These are phyloP conservation scores for Trichocladium antarcticum DNA, from an alignment of 495 filamentous ascomycete species.

Conservation along the genomic window DNA sequence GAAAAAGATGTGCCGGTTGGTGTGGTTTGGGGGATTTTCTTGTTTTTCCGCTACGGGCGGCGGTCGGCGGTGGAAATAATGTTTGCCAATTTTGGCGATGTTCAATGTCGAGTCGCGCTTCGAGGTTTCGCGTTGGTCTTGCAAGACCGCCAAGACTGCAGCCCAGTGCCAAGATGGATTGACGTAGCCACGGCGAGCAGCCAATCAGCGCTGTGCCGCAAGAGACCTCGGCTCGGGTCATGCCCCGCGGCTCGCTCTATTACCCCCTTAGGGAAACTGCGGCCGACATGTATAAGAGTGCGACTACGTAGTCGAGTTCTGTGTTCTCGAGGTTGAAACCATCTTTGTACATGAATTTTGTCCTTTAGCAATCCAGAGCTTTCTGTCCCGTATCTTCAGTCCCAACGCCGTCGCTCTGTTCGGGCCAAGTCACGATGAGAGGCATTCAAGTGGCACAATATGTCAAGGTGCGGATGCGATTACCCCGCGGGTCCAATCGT, in stretches of 20 bases:
- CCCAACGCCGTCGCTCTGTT: neutral
- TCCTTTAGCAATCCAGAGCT: neutral
- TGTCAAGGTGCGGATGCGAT: slow-evolving; percentile 56
- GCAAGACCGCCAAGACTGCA: neutral
- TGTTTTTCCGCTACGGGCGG: too few relatives aligned
- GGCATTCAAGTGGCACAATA: slow-evolving; percentile 76
- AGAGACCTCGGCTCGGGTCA: slow-evolving; percentile 20
- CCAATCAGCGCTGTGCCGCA: slow-evolving; percentile 15
- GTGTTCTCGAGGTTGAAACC: neutral
- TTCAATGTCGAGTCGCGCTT: neutral
- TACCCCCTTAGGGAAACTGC: too few relatives aligned
- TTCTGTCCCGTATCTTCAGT: too few relatives aligned
- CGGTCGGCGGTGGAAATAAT: too few relatives aligned
- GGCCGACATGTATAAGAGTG: too few relatives aligned
- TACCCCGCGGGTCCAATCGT: neutral
- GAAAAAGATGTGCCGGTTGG: too few relatives aligned
- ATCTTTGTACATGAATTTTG: neutral
- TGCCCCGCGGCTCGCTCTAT: slow-evolving; percentile 10
- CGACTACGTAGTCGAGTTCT: neutral
- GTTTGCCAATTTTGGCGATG: too few relatives aligned
- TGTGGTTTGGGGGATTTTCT: neutral
- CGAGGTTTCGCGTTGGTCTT: neutral
- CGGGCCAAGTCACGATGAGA: slow-evolving; percentile 45
- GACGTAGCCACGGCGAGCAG: slow-evolving; percentile 11
- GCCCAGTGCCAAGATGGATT: slow-evolving; percentile 9